Evolutionary conservation across 495 filamentous ascomycete genomes (phyloP).

Genomic region (Penicillium parvum): DNA sequence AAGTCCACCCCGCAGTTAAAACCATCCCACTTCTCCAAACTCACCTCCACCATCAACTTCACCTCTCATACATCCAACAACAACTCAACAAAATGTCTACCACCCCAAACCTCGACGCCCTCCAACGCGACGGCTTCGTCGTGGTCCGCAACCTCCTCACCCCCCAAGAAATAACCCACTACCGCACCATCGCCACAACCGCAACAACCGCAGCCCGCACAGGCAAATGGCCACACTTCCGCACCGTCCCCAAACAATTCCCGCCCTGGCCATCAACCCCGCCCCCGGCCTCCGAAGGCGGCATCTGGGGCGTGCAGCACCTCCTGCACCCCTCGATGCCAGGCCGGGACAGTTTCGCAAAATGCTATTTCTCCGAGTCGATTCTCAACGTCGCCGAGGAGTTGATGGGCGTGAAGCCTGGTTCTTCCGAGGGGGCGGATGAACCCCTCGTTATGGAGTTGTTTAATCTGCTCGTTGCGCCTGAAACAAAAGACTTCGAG

Average conservation of each 20-base stretch:
- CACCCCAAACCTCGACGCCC: slow-evolving; percentile 37
- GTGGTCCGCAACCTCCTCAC: slow-evolving; percentile 45
- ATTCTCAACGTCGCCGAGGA: slow-evolving; percentile 55
- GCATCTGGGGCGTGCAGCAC: slow-evolving; percentile 86
- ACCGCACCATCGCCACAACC: slow-evolving; percentile 51
- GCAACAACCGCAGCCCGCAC: slow-evolving; percentile 53
- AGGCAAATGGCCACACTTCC: slow-evolving; percentile 71
- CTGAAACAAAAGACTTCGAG: slow-evolving; percentile 56
- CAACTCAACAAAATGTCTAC: slow-evolving; percentile 10
- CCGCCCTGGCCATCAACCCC: slow-evolving; percentile 64
- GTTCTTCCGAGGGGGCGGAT: slow-evolving; percentile 9
- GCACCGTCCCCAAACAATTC: slow-evolving; percentile 82
- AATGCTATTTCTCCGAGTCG: slow-evolving; percentile 59
- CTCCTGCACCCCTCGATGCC: slow-evolving; percentile 67
- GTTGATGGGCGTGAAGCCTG: slow-evolving; percentile 43
- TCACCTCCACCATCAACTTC: background rate
- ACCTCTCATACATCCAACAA: background rate
- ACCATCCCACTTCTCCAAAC: slow-evolving; percentile 23
- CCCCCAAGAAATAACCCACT: slow-evolving; percentile 41
- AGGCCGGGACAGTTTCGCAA: slow-evolving; percentile 49
- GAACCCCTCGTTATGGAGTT: slow-evolving; percentile 70
- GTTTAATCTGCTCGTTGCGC: slow-evolving; percentile 72
- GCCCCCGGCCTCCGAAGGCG: slow-evolving; percentile 46
- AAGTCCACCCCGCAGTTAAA: slow-evolving; percentile 35
- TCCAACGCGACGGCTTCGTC: slow-evolving; percentile 48